Evolutionary conservation across 2,329 filamentous ascomycete genomes (phyloP), one percentile per base, ranked within the genome.

Genomic region (Amesomyces nigricolor): DNA sequence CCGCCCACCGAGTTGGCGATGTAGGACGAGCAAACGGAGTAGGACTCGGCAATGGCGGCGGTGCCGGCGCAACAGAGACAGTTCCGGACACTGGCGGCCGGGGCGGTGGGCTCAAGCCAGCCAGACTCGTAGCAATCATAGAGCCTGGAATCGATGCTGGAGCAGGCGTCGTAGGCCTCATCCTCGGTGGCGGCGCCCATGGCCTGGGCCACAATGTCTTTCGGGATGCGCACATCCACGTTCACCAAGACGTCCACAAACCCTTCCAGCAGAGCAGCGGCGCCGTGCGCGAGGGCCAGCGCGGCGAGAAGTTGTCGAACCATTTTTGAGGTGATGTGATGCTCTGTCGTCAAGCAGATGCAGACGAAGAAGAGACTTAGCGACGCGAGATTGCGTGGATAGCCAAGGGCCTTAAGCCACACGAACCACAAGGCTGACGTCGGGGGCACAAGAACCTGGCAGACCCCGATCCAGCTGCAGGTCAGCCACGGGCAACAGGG

Each of bases 11-110:
- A 43, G 26, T 42, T 29, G 45, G 65, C 55, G 13, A 35, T 40
- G 51, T 67, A 67, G 8, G 56, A 53, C 14, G 62, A 62, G 60
- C 66, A 68, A 45, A 40, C 54, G n/a, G 49, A 54, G 51, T 66
- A 68, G 14, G 51, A 45, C 2, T 47, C 8, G 8, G 35, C 57
- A 13, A 67, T 7, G 17, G 57, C 49, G 2, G 48, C 42, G 26
- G 26, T 38, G 8, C 44, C 47, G 5, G 46, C 26, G 47, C 66
- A 68, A 55, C 66, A 68, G n/a, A 61, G 37, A 46, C 66, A 68
- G 2, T 44, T 39, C n/a, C 53, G 49, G 17, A 47, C 46, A 13
- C 51, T 57, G 2, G 30, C 46, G 2, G n/a, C 39, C 11, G 59
- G 49, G 1, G 56, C 59, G 2, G 46, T 47, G 9, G 43, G n/a